Base-by-base conservation (phyloP, 495 filamentous ascomycete genomes). In the Lophium mytilinum region DNA sequence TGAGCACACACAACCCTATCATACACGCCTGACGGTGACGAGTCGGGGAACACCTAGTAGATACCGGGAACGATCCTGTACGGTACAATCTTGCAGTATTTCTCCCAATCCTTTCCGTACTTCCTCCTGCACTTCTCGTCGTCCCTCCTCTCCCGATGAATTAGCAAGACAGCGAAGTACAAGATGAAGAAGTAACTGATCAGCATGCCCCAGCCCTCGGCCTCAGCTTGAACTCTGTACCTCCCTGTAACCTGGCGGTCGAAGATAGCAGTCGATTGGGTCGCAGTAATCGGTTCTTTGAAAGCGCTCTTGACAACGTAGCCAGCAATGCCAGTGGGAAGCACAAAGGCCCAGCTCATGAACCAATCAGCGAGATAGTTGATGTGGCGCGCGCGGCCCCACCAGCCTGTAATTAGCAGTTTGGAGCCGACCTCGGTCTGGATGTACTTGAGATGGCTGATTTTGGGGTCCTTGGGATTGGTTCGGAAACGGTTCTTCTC, bases 331-430 rank as follows among this genome's bases (percentile, higher is more conserved):
- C 89, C 90, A 6, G 93, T 96, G 0, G 94, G 93, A 18, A 98
- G 76, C 56, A 84, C 88, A 71, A 92, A 98, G 0, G 89, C 83
- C 89, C 90, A 97, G 14, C 84, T 80, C 83, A 95, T 89, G 52
- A 91, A 72, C 92, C 92, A 97, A 72, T 98, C 93, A 39, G 92
- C 94, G n/a, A 95, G 71, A 69, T 98, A 97, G 74, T 97, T 98
- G 76, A 96, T 92, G 69, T 98, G 94, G 15, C 94, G 79, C 11
- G 90, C 86, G 18, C 79, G 73, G 39, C 93, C 94, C 94, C 93
- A 97, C 94, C 94, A 98, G 33, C 93, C 93, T 5, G 87, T 87
- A 2, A 80, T 82, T 66, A 98, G 81, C 50, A 97, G 77, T 55
- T 83, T 85, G 17, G 84, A 87, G 36, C 93, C 93, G 9, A 80